These are phyloP conservation scores for Rhytidhysteron rufulum DNA, from an alignment of 2,329 filamentous ascomycete species.

Conservation along the genomic window DNA sequence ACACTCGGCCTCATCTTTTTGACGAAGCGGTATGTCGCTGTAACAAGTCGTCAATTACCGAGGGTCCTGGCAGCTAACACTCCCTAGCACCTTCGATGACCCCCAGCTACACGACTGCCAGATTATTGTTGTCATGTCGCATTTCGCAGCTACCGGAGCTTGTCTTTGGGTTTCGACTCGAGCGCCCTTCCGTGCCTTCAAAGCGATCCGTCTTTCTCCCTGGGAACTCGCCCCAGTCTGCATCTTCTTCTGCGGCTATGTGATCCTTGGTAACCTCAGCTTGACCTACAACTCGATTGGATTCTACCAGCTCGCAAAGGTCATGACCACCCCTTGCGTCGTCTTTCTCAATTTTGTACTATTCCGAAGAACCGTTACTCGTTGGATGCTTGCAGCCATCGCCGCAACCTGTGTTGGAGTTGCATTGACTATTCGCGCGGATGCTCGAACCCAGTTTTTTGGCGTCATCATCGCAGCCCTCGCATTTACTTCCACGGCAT, in stretches of 20 bases:
- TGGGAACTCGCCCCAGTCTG: slow-evolving; percentile 45
- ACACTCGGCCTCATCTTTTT: slow-evolving; percentile 44
- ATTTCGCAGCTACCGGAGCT: slow-evolving; percentile 43
- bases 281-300: slow-evolving; percentile 46
- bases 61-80: slow-evolving; percentile 18
- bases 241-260: slow-evolving; percentile 45
- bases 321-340: slow-evolving; percentile 47
- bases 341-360: slow-evolving; percentile 44
- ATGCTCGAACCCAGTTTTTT: slow-evolving; percentile 37
- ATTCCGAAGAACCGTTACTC: slow-evolving; percentile 40
- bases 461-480: slow-evolving; percentile 42
- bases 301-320: slow-evolving; percentile 48
- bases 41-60: background rate
- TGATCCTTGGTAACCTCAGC: slow-evolving; percentile 45
- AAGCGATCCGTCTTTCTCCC: slow-evolving; percentile 41
- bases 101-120: slow-evolving; percentile 42
- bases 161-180: slow-evolving; percentile 42
- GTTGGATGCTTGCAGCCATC: slow-evolving; percentile 39
- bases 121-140: slow-evolving; percentile 47
- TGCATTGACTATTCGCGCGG: slow-evolving; percentile 41
- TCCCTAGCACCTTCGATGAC: slow-evolving; percentile 42
- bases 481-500: slow-evolving; percentile 43
- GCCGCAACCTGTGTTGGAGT: slow-evolving; percentile 43
- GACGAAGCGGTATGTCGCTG: slow-evolving; percentile 40
- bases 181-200: slow-evolving; percentile 43